Percentiles rank a stretch among this genome's conserved stretches.
Evolutionary conservation across 2,329 filamentous ascomycete genomes (phyloP).

Genomic region (Pseudocercospora fuligena): DNA sequence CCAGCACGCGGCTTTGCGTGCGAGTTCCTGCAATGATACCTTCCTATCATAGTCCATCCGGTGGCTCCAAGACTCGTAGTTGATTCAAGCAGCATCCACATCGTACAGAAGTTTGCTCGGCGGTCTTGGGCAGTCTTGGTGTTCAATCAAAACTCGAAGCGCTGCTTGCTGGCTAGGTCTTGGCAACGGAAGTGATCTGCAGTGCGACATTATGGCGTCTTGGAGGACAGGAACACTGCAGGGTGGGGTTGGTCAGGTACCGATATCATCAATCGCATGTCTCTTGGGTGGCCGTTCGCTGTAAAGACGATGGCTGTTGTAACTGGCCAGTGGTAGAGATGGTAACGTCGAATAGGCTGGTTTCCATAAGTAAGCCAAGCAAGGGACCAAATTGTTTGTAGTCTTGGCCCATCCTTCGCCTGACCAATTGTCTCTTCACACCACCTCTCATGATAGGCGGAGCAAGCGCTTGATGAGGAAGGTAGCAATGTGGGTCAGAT

Average conservation of each 20-base stretch:
- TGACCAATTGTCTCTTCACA: conserved; percentile 1
- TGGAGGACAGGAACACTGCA: conserved; percentile 1
- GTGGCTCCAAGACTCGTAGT: conserved; percentile 4
- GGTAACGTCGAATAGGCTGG: background rate
- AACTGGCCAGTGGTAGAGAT: background rate
- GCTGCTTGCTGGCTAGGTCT: conserved; percentile 1
- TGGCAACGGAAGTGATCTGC: background rate
- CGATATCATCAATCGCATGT: background rate
- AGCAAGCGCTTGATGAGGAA: conserved; percentile 1
- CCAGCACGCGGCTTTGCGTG: conserved; percentile 14
- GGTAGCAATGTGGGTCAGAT: background rate
- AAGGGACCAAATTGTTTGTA: background rate
- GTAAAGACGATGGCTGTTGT: background rate
- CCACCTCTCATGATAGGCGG: background rate
- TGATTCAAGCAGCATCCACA: conserved; percentile 10
- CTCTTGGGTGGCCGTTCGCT: background rate
- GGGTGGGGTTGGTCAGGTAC: background rate
- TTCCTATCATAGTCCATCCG: conserved; percentile 24
- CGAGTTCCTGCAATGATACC: conserved; percentile 17
- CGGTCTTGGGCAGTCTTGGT: conserved; percentile 1
- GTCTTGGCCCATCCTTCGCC: conserved; percentile 4
- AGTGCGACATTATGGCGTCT: conserved; percentile 7
- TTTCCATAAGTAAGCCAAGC: background rate
- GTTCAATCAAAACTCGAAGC: background rate
- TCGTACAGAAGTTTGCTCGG: background rate